These are phyloP conservation scores for Paecilomyces dactylethromorphus DNA, from an alignment of 2,329 filamentous ascomycete species.

Conservation along the genomic window DNA sequence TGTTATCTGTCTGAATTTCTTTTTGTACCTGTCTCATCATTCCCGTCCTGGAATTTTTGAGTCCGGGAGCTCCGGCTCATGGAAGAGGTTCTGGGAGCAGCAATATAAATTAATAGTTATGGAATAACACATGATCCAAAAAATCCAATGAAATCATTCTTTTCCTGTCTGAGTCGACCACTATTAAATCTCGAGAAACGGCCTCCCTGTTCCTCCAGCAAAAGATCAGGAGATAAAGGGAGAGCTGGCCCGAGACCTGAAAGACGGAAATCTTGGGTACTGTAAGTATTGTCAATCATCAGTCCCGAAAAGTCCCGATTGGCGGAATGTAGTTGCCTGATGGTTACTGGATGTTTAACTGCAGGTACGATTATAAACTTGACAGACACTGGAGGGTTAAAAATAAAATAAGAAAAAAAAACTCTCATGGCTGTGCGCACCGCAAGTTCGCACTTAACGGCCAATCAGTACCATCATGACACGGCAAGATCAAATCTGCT, in stretches of 20 bases:
- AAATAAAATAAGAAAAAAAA: background rate
- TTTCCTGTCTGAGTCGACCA: background rate
- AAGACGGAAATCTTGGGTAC: background rate
- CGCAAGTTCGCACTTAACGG: background rate
- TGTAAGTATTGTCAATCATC: background rate
- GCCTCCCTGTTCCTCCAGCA: no score
- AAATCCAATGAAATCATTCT: no score
- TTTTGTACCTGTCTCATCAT: no score
- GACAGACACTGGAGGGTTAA: background rate
- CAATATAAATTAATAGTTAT: no score
- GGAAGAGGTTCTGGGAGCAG: no score
- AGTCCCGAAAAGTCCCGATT: background rate
- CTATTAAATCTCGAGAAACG: background rate
- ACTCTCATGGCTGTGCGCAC: background rate
- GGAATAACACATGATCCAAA: no score
- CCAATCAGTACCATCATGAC: background rate
- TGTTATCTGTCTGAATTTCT: no score
- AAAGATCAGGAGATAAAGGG: no score
- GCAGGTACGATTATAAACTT: background rate
- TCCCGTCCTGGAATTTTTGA: no score
- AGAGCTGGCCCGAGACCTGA: background rate
- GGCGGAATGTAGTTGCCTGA: background rate
- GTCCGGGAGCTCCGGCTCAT: no score
- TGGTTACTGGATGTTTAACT: background rate
- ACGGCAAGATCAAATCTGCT: background rate